phyloP scores from a whole-genome alignment of 2,329 filamentous ascomycete genomes.

The Beauveria pseudobassiana region DNA sequence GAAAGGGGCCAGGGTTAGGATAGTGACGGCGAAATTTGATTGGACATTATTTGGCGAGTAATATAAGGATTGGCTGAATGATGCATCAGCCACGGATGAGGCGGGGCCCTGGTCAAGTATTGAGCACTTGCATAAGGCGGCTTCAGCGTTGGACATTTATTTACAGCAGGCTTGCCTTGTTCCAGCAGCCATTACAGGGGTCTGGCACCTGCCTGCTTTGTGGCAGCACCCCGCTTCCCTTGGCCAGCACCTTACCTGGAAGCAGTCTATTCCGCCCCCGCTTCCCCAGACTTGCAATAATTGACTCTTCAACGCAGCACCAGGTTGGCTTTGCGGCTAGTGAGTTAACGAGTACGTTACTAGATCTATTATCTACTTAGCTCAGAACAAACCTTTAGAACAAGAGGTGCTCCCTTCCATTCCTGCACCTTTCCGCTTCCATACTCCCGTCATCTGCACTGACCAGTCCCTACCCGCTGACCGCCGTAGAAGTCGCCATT shows the following conservation, averaged over 20 bases:
- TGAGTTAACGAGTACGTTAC: too few species aligned
- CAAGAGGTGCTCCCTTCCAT: neutral
- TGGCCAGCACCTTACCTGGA: conserved; percentile 7
- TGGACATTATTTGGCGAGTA: neutral
- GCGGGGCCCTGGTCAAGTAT: neutral
- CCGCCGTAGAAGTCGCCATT: neutral
- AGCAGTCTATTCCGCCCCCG: conserved; percentile 1
- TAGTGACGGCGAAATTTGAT: neutral
- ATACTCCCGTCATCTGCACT: neutral
- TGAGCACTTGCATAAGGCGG: neutral
- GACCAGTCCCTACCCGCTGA: neutral
- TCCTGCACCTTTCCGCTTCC: neutral
- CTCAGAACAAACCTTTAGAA: neutral
- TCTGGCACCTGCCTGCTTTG: neutral
- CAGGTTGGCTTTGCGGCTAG: too few species aligned
- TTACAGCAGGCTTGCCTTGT: neutral
- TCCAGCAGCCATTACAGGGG: neutral
- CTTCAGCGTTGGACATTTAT: neutral
- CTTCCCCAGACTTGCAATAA: conserved; percentile 9
- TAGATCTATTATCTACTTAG: too few species aligned
- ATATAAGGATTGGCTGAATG: neutral
- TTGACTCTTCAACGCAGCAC: neutral
- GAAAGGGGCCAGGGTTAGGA: neutral
- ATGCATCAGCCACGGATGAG: neutral
- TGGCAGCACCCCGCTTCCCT: neutral